Evolutionary conservation across 805 yeast genomes (phyloP).

Genomic region (Lachancea nothofagi): DNA sequence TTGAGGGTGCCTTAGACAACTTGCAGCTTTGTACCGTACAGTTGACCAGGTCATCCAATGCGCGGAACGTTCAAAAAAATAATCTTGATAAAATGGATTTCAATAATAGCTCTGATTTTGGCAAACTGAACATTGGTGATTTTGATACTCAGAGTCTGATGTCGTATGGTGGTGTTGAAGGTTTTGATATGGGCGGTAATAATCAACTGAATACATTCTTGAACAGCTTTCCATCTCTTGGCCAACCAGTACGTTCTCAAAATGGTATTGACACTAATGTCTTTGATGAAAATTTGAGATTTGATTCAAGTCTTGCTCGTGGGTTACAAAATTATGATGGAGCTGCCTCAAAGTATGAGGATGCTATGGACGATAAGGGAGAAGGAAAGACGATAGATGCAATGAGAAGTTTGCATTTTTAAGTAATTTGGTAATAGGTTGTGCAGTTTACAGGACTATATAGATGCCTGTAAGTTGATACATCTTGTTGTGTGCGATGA

Average conservation of each 20-base stretch:
- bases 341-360: slow-evolving; percentile 10
- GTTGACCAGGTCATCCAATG: slow-evolving; percentile 31
- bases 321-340: slow-evolving; percentile 15
- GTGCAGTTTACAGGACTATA: too few species aligned
- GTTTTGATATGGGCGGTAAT: slow-evolving; percentile 14
- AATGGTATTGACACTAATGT: slow-evolving; percentile 7
- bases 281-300: slow-evolving; percentile 11
- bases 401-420: slow-evolving; percentile 4
- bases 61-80: slow-evolving; percentile 1
- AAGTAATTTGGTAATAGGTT: too few species aligned
- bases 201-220: slow-evolving; percentile 15
- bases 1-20: slow-evolving; percentile 81
- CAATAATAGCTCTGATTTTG: slow-evolving; percentile 17
- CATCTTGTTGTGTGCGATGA: too few species aligned
- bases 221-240: neutral
- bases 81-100: slow-evolving; percentile 15
- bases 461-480: too few species aligned
- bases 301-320: slow-evolving; percentile 21
- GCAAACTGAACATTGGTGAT: slow-evolving; percentile 17
- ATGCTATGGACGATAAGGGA: slow-evolving; percentile 1
- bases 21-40: slow-evolving; percentile 68
- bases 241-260: slow-evolving; percentile 1
- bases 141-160: slow-evolving; percentile 33
- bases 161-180: slow-evolving; percentile 27
- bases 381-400: neutral